Base-by-base conservation (phyloP, 1,284 basidiomycete genomes). In the Amylostereum areolatum region DNA sequence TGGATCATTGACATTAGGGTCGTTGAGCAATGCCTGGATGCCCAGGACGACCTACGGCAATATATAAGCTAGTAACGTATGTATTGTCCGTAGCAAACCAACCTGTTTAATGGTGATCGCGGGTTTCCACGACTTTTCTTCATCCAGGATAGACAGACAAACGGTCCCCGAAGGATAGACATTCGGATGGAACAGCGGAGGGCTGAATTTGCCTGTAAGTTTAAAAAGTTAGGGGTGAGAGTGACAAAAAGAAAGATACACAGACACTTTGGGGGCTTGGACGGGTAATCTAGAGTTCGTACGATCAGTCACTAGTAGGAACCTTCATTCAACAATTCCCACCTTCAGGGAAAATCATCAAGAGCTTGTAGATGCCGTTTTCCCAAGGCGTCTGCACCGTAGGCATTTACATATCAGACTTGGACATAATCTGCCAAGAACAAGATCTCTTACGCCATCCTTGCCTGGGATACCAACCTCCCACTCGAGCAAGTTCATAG, bases 41-140 rank as follows among this genome's bases (percentile, higher is more conserved):
- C 97, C 97, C 12, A 98, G 76, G 28, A 98, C 73, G 58, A 99
- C 95, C 93, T 98, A 57, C 12, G 10, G 35, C 37, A 45, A 12
- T 10, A 18, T 11, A 43, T 34, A 32, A 28, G 43, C 30, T 32
- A 29, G 39, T 36, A 31, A 25, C 46, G 9, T 34, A 41, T 50
- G 32, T 52, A 34, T 8, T 31, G 43, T n/a, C 9, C 35, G 5
- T 27, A 28, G 9, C 37, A 33, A 10, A 62, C 78, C 42, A 36
- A 91, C 94, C 79, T 98, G 95, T 68, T 99, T 99, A 71, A 99
- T 93, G 2, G 95, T 99, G 61, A 99, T 98, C 2, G 94, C 90
- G 8, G 97, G 94, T 67, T 98, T 98, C 97, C 97, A 99, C 4
- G 86, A 88, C 69, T 99, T 99, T 69, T 99, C 97, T 66, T 99